Evolutionary conservation across 495 filamentous ascomycete species (phyloP).

Genomic region (Lasiosphaeria ovina): DNA sequence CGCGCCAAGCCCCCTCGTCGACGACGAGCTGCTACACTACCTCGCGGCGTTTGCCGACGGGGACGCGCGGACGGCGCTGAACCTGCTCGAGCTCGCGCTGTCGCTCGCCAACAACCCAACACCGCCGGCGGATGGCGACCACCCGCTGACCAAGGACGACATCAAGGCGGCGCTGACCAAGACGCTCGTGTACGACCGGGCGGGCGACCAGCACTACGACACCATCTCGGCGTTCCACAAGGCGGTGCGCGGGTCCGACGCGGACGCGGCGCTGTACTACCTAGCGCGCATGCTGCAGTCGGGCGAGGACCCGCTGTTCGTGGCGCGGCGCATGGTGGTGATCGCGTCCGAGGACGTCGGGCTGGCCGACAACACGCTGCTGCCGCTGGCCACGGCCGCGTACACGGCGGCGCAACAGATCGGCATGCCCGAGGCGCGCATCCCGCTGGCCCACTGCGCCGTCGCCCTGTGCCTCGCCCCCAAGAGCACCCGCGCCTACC

Average conservation of each 20-base stretch:
- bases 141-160: constrained; percentile 53
- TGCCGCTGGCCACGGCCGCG: constrained; percentile 78
- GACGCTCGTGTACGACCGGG: constrained; percentile 90
- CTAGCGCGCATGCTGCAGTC: constrained; percentile 93
- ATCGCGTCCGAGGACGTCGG: constrained; percentile 91
- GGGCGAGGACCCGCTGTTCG: constrained; percentile 90
- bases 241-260: constrained; percentile 79
- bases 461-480: constrained; percentile 78
- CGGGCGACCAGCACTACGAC: constrained; percentile 94
- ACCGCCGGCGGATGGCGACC: constrained; percentile 20
- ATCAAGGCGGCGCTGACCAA: constrained; percentile 81
- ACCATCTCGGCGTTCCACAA: constrained; percentile 98
- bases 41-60: constrained; percentile 84
- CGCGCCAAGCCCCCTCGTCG: constrained; percentile 57
- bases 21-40: constrained; percentile 74
- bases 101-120: constrained; percentile 38
- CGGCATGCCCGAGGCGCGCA: constrained; percentile 90
- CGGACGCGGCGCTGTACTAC: constrained; percentile 90
- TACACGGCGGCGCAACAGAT: constrained; percentile 85
- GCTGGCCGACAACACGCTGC: constrained; percentile 81
- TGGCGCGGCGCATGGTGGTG: constrained; percentile 87
- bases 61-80: constrained; percentile 88
- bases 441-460: constrained; percentile 83
- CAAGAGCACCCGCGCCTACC: constrained; percentile 84
- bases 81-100: constrained; percentile 85